Evolutionary conservation across 2,329 filamentous ascomycete species (phyloP), one percentile per base, ranked within the genome.

Genomic region (Colletotrichum australisinense): DNA sequence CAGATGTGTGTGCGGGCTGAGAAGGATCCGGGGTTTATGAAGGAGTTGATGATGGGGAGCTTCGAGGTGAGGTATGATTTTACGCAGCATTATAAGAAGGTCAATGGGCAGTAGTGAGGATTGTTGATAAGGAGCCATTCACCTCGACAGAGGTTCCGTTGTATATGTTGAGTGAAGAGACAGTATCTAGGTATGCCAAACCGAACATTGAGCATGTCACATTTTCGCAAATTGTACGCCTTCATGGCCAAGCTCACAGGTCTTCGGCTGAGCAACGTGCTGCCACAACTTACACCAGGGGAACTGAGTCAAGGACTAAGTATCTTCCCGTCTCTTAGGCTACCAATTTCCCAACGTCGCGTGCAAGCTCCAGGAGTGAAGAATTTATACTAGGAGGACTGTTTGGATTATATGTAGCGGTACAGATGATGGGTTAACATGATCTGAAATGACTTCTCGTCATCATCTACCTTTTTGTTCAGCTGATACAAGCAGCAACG

Each of bases 31-130:
- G 76, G 72, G 16, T 76, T 78, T 24, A 78, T 82, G 75, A 81
- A 77, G 69, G 74, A 83, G 42, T 72, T 85, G 76, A 78, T 84
- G 72, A 69, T 84, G 74, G 78, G 75, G 3, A 76, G 76, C 24
- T 82, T 86, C 70, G 78, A 77, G 6, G 79, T 86, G 70, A 75
- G 83, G 9, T 86, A 86, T 56, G 84, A 86, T 68, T 86, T 86
- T 57, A 85, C 83, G 9, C 83, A 85, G 76, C 84, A 86, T 75
- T 87, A 85, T 65, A 82, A 79, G 59, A 72, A 42, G 8, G 57
- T 24, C 8, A n/a, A 32, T 5, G 62, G 46, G 2, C 32, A 63
- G 11, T 11, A 28, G 19, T 22, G 28, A 63, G 24, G 32, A 22
- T 22, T 28, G 12, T 24, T 28, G 22, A 42, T 11, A 19, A 11